Percentiles rank a stretch among this genome's conserved stretches.
Conservation (phyloP, 1,284 basidiomycete genomes). For the Ganoderma sinense region DNA sequence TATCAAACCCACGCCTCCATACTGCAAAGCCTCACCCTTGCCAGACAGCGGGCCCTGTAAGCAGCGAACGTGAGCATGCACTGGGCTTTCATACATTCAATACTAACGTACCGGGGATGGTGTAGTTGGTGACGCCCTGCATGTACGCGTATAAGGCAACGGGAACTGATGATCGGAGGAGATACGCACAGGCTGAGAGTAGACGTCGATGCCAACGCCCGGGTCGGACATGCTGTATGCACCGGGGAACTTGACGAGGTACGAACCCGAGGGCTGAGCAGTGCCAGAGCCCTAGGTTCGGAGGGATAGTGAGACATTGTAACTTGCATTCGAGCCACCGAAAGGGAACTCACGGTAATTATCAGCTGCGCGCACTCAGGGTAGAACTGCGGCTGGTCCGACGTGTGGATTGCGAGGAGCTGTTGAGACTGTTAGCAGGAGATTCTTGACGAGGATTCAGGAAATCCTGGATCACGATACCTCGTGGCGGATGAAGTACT, state of each 20-base stretch:
- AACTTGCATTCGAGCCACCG: no score
- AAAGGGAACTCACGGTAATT: constrained; percentile 38
- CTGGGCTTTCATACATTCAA: not conserved
- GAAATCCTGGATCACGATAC: constrained; percentile 9
- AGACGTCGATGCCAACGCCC: constrained; percentile 46
- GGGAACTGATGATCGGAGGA: not conserved
- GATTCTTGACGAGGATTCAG: not conserved
- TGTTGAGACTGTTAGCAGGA: constrained; percentile 5
- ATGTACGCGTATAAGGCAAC: not conserved
- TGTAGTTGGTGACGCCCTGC: constrained; percentile 43
- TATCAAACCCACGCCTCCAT: not conserved
- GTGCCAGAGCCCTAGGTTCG: constrained; percentile 36
- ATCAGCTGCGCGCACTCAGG: constrained; percentile 48
- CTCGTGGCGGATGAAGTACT: constrained; percentile 48
- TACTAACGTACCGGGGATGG: constrained; percentile 38
- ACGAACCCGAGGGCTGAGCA: constrained; percentile 39
- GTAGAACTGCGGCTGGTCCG: constrained; percentile 47
- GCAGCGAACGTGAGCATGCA: not conserved
- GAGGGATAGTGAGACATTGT: not conserved
- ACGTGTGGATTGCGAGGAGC: constrained; percentile 43
- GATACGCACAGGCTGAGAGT: constrained; percentile 34
- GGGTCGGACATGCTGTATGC: constrained; percentile 45
- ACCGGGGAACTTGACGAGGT: constrained; percentile 48
- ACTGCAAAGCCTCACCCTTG: constrained; percentile 25
- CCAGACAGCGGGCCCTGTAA: constrained; percentile 38